Evolutionary conservation across 2,329 filamentous ascomycete genomes (phyloP).

Genomic region (Exophiala sideris): DNA sequence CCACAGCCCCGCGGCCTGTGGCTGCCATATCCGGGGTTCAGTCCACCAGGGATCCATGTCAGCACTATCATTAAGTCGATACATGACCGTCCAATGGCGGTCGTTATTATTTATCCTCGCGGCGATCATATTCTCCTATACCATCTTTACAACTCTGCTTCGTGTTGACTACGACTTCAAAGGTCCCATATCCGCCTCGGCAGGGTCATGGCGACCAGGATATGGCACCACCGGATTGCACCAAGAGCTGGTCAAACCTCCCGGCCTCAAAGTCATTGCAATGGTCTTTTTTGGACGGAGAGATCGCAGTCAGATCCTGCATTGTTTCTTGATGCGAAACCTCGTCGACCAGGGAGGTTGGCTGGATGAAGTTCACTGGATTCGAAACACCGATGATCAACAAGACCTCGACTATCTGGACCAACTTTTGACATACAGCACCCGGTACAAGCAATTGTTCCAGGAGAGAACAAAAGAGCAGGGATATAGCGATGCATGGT

Average conservation of each 20-base stretch:
- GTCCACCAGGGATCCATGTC: background rate
- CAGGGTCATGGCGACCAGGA: background rate
- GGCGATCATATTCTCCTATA: background rate
- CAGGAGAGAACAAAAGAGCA: constrained; percentile 1
- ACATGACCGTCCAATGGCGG: background rate
- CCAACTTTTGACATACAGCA: constrained; percentile 16
- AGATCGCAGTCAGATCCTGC: constrained; percentile 44
- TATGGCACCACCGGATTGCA: background rate
- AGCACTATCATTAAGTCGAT: background rate
- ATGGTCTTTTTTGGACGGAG: constrained; percentile 49
- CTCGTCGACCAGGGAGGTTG: constrained; percentile 45
- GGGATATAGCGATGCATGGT: constrained; percentile 29
- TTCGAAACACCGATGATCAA: constrained; percentile 40
- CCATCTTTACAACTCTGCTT: background rate
- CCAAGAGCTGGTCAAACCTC: constrained; percentile 2
- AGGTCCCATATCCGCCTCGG: background rate
- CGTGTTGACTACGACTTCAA: background rate
- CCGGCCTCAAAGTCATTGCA: constrained; percentile 35
- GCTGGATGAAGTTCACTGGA: constrained; percentile 46
- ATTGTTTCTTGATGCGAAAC: constrained; percentile 46
- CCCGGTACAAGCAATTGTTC: background rate
- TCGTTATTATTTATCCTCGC: background rate
- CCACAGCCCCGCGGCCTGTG: too few species aligned
- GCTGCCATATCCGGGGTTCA: background rate
- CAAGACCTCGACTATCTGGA: constrained; percentile 42